phyloP scores from a whole-genome alignment of 129 eudicot species.

The Flaveria trinervia region DNA sequence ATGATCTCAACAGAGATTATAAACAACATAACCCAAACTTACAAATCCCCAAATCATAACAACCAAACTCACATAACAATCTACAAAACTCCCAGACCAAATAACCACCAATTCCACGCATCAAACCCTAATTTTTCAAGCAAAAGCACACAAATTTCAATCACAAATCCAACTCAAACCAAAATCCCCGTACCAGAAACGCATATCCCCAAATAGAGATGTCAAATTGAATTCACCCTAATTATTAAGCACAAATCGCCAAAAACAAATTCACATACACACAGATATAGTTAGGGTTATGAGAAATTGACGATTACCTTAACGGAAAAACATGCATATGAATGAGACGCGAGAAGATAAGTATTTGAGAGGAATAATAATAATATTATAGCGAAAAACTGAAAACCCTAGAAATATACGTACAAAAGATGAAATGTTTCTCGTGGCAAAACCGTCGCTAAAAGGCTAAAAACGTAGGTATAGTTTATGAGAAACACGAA shows the following conservation, averaged over 20 bases:
- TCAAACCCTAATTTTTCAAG: constrained; percentile 1
- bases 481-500: constrained; percentile 13
- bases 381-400: neutral
- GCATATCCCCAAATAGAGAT: neutral
- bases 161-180: neutral
- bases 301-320: constrained; percentile 3
- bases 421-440: neutral
- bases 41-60: neutral
- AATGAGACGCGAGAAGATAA: neutral
- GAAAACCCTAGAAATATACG: constrained; percentile 22
- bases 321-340: neutral
- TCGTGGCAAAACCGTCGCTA: neutral
- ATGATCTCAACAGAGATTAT: too few relatives aligned
- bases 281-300: neutral
- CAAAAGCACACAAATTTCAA: neutral
- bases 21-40: too few relatives aligned
- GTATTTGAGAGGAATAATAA: too few relatives aligned
- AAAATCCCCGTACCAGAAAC: neutral
- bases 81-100: neutral
- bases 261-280: neutral
- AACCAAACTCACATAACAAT: neutral
- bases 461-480: constrained; percentile 11
- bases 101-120: too few relatives aligned
- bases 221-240: constrained; percentile 1
- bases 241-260: neutral